Base-by-base conservation (phyloP, 192 early-diverging fungal species). In the Linderina pennispora region DNA sequence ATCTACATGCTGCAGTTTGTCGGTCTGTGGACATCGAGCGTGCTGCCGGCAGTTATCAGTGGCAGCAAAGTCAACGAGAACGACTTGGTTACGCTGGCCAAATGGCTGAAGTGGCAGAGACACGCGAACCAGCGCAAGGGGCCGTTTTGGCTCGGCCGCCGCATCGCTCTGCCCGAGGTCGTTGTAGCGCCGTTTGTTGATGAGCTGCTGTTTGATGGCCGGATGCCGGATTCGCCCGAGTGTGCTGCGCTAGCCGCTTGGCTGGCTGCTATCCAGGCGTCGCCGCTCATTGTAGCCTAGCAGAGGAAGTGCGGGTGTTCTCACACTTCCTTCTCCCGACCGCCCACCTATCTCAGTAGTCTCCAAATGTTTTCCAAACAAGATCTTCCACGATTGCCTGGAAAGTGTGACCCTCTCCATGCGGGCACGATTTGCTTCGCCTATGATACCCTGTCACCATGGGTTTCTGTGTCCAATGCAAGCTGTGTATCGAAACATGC, bases 161-260 rank as follows among this genome's bases (percentile, higher is more conserved):
- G 36, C 10, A 36, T 42, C 21, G 33, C 36, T 28, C 36, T 43
- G 17, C 48, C 48, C 36, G 56, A 58, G 25, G 23, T 58, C 8
- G 43, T 45, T 15, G 56, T 45, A 35, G 56, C 56, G 10, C 56
- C 56, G 23, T 45, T 58, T 39, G 48, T 48, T 28, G 48, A 58
- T 8, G 31, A 16, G 4, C 34, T 58, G 15, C 48, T 58, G 21
- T 48, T 50, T 18, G n/a, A 24, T 2, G 43, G 43, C 36, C 14
- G 39, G 10, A 45, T 58, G 8, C 48, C 48, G 8, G 56, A 58
- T 25, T 35, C 24, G 2, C 48, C 18, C 15, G 48, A 50, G 23
- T 50, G 20, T 38, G 23, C 36, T 16, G 34, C 46, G 20, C 48
- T 58, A 22, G 17, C 48, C 10, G 13, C 56, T 3, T 58, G 56